Evolutionary conservation across 2,329 filamentous ascomycete genomes (phyloP).

Genomic region (Colletotrichum siamense): DNA sequence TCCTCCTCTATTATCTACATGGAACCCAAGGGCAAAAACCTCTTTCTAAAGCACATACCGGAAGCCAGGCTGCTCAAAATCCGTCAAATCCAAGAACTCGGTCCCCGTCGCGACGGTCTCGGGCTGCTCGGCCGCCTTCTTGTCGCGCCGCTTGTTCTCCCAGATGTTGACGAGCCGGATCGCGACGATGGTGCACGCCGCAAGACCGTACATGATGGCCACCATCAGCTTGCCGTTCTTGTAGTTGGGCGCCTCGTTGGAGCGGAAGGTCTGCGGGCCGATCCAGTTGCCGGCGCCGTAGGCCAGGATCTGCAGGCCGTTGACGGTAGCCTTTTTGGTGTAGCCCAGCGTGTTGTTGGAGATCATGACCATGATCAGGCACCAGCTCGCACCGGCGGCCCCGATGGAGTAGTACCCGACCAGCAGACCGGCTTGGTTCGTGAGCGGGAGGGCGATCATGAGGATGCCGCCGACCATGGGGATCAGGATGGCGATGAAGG

Average conservation of each 20-base stretch:
- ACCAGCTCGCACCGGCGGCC: constrained; percentile 29
- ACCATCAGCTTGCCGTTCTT: constrained; percentile 29
- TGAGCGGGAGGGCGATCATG: constrained; percentile 29
- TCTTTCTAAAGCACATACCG: constrained; percentile 25
- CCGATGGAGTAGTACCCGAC: constrained; percentile 30
- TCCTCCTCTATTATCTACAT: neutral
- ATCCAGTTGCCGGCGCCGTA: constrained; percentile 28
- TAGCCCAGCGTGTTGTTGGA: constrained; percentile 32
- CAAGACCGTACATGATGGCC: constrained; percentile 26
- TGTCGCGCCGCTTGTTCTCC: constrained; percentile 31
- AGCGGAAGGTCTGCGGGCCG: constrained; percentile 29
- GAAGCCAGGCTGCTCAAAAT: constrained; percentile 27
- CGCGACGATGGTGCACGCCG: constrained; percentile 4
- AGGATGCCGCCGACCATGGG: constrained; percentile 31
- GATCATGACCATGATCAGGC: constrained; percentile 30
- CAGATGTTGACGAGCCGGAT: constrained; percentile 27
- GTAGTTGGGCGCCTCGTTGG: constrained; percentile 27
- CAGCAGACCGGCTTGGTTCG: constrained; percentile 25
- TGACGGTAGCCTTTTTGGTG: constrained; percentile 33
- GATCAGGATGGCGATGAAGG: constrained; percentile 30
- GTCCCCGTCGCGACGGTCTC: constrained; percentile 12
- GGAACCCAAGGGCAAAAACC: neutral
- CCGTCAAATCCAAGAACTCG: constrained; percentile 29
- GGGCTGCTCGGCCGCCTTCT: constrained; percentile 23
- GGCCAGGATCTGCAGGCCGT: constrained; percentile 25